phyloP scores from a whole-genome alignment of 2,329 filamentous ascomycete genomes.

The Claviceps sp. region DNA sequence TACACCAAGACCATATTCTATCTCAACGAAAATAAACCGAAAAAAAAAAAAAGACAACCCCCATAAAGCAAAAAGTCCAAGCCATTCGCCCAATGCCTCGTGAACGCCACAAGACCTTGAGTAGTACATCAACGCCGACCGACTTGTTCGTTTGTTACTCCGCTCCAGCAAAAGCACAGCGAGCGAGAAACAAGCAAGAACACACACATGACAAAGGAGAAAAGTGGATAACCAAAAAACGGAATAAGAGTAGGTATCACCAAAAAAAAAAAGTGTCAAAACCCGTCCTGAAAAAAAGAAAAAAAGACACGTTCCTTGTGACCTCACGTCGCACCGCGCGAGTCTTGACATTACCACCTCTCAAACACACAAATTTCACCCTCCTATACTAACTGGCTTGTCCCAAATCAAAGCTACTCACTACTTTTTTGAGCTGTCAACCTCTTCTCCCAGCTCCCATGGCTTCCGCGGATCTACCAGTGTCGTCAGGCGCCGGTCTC shows the following conservation, averaged over 20 bases:
- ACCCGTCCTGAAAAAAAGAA: neutral
- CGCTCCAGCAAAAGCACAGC: neutral
- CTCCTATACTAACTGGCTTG: neutral
- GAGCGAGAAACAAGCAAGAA: neutral
- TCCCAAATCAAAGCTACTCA: neutral
- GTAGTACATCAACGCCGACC: too few species aligned
- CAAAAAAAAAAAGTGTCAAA: neutral
- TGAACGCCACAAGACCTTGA: too few species aligned
- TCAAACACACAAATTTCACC: neutral
- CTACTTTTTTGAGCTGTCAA: constrained; percentile 25
- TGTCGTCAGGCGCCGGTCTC: constrained; percentile 41
- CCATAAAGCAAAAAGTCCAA: too few species aligned
- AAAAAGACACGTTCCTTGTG: neutral
- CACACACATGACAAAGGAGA: neutral
- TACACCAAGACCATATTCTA: too few species aligned
- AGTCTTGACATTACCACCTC: neutral
- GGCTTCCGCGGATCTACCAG: constrained; percentile 42
- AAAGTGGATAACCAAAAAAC: constrained; percentile 4
- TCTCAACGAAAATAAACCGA: too few species aligned
- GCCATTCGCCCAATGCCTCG: too few species aligned
- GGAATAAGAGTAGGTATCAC: constrained; percentile 5
- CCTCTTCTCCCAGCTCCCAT: constrained; percentile 33
- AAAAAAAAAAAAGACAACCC: too few species aligned
- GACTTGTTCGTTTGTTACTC: too few species aligned
- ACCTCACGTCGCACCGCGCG: neutral